Conservation (phyloP, 1,284 basidiomycete genomes). For the Malassezia brasiliensis region DNA sequence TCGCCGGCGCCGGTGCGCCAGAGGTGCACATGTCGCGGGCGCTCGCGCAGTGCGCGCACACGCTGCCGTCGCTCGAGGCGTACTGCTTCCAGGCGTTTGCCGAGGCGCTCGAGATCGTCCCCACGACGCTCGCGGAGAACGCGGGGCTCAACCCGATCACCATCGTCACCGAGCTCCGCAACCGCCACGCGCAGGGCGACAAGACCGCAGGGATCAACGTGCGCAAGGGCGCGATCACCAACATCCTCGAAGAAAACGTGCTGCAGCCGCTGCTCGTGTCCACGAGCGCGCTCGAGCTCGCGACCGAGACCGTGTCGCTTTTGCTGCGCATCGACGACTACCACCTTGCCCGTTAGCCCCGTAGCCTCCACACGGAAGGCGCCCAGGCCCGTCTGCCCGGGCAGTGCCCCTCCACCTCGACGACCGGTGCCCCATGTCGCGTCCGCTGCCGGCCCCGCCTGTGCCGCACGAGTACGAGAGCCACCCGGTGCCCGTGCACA, state of each 20-base stretch:
- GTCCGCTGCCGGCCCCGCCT: neutral
- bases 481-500: neutral
- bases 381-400: too few species aligned
- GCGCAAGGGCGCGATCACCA: conserved; percentile 70
- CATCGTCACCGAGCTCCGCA: conserved; percentile 94
- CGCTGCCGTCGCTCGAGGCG: conserved; percentile 93
- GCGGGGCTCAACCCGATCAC: conserved; percentile 95
- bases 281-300: conserved; percentile 85
- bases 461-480: neutral
- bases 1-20: conserved; percentile 92
- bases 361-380: neutral
- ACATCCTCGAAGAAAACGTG: conserved; percentile 93
- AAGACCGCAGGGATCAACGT: conserved; percentile 95
- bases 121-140: conserved; percentile 94
- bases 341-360: conserved; percentile 35
- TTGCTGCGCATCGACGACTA: conserved; percentile 96
- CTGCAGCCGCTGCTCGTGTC: conserved; percentile 91
- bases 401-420: too few species aligned
- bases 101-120: conserved; percentile 94
- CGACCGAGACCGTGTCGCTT: conserved; percentile 95
- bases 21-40: conserved; percentile 96
- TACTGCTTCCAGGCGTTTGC: conserved; percentile 99
- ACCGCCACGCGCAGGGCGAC: conserved; percentile 90
- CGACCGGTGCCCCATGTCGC: too few species aligned
- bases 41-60: conserved; percentile 81